Evolutionary conservation across 805 yeast genomes (phyloP), one percentile per base, ranked within the genome.

Genomic region (Myxozyma geophila): DNA sequence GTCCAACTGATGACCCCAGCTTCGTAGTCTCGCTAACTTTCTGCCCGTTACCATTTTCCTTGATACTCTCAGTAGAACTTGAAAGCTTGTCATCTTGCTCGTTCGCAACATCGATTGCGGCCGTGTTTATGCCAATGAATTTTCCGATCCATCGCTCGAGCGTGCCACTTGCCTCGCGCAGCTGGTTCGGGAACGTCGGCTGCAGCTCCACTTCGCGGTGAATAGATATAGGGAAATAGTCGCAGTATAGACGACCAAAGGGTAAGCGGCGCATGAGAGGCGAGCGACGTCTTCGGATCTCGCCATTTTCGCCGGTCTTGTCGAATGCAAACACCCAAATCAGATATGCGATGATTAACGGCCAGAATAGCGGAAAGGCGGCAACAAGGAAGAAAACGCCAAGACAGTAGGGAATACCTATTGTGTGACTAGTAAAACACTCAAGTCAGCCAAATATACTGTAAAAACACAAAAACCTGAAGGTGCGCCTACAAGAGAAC

Each of bases 211-310:
- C 79, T 0, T 93, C 81, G 72, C 87, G 89, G 75, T 85, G 88
- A 12, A 92, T 77, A 0, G 75, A 75, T 21, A 95, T 84, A 0
- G 98, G 98, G 76, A 89, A 95, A 76, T 91, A 95, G 52, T 81
- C 78, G 51, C 87, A 86, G 74, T 88, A 92, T 75, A 85, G 82
- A 64, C 80, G 83, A 91, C 95, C 93, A 19, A 89, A 67, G 7
- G 77, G 70, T 41, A 84, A 71, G 37, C 82, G 80, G 66, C 90
- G 82, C 73, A 90, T 79, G 79, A 82, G 80, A 1, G 76, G 74
- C 2, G 89, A 85, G 49, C 81, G 79, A 44, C 96, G 76, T 58
- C 81, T 76, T 1, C 83, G 81, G 0, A 85, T 88, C 17, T 82
- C 80, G 0, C 98, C 98, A 69, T 88, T 87, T 12, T 86, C 83